Evolutionary conservation across 2,329 filamentous ascomycete species (phyloP).

Genomic region (Fusarium continuum): DNA sequence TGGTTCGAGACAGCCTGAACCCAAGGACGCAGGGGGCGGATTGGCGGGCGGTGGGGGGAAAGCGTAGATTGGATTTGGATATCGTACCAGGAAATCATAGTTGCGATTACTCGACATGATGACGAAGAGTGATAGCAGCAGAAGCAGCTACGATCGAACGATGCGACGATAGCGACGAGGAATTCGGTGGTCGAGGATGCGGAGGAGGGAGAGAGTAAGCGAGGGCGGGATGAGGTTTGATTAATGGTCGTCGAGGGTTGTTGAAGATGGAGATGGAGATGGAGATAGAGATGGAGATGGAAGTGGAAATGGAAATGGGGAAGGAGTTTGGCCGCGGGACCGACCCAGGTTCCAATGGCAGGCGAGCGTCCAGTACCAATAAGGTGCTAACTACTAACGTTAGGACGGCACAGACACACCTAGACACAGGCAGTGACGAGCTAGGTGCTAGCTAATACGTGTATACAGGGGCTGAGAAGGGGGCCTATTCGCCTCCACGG

Average conservation of each 20-base stretch:
- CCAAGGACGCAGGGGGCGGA: slow-evolving; percentile 26
- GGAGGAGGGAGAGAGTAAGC: slow-evolving; percentile 10
- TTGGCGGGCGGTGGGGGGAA: slow-evolving; percentile 33
- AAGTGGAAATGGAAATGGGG: slow-evolving; percentile 17
- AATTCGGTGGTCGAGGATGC: slow-evolving; percentile 9
- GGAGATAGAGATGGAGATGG: slow-evolving; percentile 1
- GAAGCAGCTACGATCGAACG: slow-evolving; percentile 23
- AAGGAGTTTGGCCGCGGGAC: slow-evolving; percentile 22
- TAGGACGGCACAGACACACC: slow-evolving; percentile 12
- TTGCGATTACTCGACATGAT: slow-evolving; percentile 97
- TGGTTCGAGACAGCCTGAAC: slow-evolving; percentile 11
- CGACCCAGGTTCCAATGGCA: slow-evolving; percentile 11
- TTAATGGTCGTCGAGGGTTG: slow-evolving; percentile 33
- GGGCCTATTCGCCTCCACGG: background rate
- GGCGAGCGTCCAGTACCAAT: too few relatives aligned
- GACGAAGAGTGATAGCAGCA: slow-evolving; percentile 41
- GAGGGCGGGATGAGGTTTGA: slow-evolving; percentile 12
- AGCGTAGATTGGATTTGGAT: slow-evolving; percentile 33
- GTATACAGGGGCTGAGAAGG: slow-evolving; percentile 18
- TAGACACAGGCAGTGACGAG: slow-evolving; percentile 3
- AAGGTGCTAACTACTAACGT: too few relatives aligned
- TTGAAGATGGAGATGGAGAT: slow-evolving; percentile 33
- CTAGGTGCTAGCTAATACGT: slow-evolving; percentile 5
- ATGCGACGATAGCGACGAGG: slow-evolving; percentile 23
- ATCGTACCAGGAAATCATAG: slow-evolving; percentile 95